These are phyloP conservation scores for Penicillium sp. DNA, from an alignment of 2,329 filamentous ascomycete genomes.

Conservation along the genomic window DNA sequence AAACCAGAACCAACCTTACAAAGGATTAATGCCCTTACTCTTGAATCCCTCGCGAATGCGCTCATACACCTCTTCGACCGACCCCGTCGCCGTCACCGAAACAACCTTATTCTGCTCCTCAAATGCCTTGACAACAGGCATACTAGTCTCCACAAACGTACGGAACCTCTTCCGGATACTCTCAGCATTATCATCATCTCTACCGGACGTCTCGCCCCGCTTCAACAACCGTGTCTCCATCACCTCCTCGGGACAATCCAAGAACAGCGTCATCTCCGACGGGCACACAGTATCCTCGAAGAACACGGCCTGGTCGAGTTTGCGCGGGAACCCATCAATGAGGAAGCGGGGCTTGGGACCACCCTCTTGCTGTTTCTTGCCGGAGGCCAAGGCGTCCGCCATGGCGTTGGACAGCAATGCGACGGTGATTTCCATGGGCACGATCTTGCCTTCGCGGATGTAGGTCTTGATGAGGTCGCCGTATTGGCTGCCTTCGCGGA, in stretches of 20 bases:
- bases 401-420: constrained; percentile 91
- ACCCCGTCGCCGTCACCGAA: constrained; percentile 63
- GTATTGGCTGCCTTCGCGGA: constrained; percentile 75
- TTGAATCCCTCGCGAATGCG: too few relatives aligned
- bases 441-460: constrained; percentile 90
- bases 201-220: constrained; percentile 83
- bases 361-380: too few relatives aligned
- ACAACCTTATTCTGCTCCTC: constrained; percentile 68
- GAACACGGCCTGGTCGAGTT: constrained; percentile 90
- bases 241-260: constrained; percentile 80
- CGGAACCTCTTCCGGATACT: constrained; percentile 93
- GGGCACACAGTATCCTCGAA: constrained; percentile 85
- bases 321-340: constrained; percentile 78
- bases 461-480: constrained; percentile 85
- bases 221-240: constrained; percentile 79
- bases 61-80: constrained; percentile 58
- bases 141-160: constrained; percentile 88
- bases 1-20: too few relatives aligned
- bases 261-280: constrained; percentile 80
- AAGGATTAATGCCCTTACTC: too few relatives aligned
- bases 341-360: constrained; percentile 61
- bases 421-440: constrained; percentile 97
- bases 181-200: constrained; percentile 87
- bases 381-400: constrained; percentile 53
- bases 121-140: constrained; percentile 89